A percentile compares a stretch with the other conserved stretches of the same genome.
Evolutionary conservation across 495 filamentous ascomycete genomes (phyloP).

Genomic region (Ramalina intermedia): DNA sequence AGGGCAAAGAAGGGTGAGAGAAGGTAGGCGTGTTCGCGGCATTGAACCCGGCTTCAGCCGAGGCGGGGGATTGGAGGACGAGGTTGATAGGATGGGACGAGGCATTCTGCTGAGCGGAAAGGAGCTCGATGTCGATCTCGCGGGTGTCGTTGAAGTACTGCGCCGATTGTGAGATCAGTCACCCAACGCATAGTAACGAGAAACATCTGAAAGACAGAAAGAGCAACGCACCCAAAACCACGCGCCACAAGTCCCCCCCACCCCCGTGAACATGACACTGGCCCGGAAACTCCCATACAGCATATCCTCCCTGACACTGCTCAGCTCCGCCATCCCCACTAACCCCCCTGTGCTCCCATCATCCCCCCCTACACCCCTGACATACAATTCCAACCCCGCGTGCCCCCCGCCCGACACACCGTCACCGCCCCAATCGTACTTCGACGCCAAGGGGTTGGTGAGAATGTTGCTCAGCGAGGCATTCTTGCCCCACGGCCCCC

Average conservation of each 20-base stretch:
- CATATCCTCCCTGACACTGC: conserved; percentile 41
- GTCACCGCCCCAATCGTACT: conserved; percentile 21
- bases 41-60: conserved; percentile 39
- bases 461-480: conserved; percentile 39
- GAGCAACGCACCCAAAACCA: conserved; percentile 55
- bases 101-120: conserved; percentile 42
- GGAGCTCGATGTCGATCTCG: conserved; percentile 68
- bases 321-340: conserved; percentile 47
- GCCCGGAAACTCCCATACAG: conserved; percentile 52
- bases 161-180: not conserved
- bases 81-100: conserved; percentile 47
- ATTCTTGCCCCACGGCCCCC: conserved; percentile 53
- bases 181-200: not conserved
- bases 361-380: conserved; percentile 27
- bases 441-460: conserved; percentile 31
- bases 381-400: conserved; percentile 45
- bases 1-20: conserved; percentile 38
- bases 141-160: conserved; percentile 65
- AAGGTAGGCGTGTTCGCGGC: conserved; percentile 40
- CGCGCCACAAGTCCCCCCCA: conserved; percentile 54
- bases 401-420: conserved; percentile 29
- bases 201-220: not conserved
- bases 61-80: conserved; percentile 49
- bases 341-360: conserved; percentile 24
- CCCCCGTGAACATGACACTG: conserved; percentile 43